Evolutionary conservation across 169 alveolate species (phyloP), one percentile per base, ranked within the genome.

Genomic region (Pseudocohnilembus persalinus): DNA sequence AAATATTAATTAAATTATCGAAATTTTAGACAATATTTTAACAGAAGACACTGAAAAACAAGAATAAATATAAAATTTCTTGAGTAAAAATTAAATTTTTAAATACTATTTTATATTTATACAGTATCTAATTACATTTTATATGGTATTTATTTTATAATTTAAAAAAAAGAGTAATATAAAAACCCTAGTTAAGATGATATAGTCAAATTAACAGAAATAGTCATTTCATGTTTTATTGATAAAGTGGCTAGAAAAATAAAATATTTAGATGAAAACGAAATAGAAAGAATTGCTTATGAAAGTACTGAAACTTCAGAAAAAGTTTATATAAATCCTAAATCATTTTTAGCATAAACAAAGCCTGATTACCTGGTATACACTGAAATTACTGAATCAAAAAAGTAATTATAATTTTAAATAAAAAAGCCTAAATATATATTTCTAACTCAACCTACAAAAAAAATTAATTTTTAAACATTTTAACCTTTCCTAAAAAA

Each of bases 201-300:
- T 84, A 81, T 89, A 77, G 63, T 20, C n/a, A 68, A 84, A 28
- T 74, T 92, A 27, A 72, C 85, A 28, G 88, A 92, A 81, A 85
- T 92, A n/a, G 63, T 89, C 27, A 49, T 92, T 31, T 78, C 89
- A 30, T 88, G 92, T 32, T 88, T 87, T 65, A 87, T 90, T 27
- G 92, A 87, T 78, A 85, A 90, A 63, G 32, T 90, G 16, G 96
- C 96, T 24, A 89, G 92, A 88, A 92, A 90, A 83, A 81, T 82
- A 68, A 76, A 82, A 31, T 83, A 87, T 80, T 88, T 85, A 31
- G 93, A 92, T 83, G 90, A 85, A 27, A 87, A 85, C 1, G 93
- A 92, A 0, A 88, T 82, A 29, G 89, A 88, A 82, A 89, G 86
- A 82, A 88, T 83, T 31, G 76, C 89, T 35, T 92, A 92, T 88